Percentiles rank a stretch among this genome's conserved stretches.
phyloP scores from a whole-genome alignment of 768 basidiomycete species.

The Suillus fuscotomentosus region DNA sequence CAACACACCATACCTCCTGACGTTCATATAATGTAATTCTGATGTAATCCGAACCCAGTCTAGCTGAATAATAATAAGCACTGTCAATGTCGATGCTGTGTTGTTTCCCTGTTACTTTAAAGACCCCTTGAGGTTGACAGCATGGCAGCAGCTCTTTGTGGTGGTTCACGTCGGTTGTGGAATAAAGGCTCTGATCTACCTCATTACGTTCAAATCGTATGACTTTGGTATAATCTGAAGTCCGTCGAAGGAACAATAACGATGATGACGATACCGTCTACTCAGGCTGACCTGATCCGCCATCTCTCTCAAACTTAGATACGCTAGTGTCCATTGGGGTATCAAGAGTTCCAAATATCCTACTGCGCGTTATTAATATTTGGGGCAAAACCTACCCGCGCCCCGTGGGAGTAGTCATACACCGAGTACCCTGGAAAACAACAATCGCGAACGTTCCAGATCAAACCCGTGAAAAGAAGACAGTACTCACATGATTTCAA shows the following conservation, averaged over 20 bases:
- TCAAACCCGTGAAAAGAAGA: slow-evolving; percentile 2
- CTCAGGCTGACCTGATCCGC: not conserved
- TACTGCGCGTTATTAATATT: slow-evolving; percentile 44
- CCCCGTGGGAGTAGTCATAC: slow-evolving; percentile 56
- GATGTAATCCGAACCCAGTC: not conserved
- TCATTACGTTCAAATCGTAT: not conserved
- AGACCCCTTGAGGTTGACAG: not conserved
- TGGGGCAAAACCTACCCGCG: slow-evolving; percentile 55
- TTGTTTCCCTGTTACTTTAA: not conserved
- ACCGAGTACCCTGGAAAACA: slow-evolving; percentile 50
- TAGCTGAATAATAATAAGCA: not conserved
- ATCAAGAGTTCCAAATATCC: not conserved
- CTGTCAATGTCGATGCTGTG: not conserved
- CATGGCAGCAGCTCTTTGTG: not conserved
- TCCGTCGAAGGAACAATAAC: not conserved
- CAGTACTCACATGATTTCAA: slow-evolving; percentile 59
- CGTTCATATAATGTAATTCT: not conserved
- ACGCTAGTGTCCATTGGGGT: not conserved
- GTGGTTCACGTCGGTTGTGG: not conserved
- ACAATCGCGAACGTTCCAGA: not conserved
- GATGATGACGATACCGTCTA: not conserved
- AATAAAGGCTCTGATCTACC: not conserved
- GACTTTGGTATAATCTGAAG: not conserved
- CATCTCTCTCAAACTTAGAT: not conserved
- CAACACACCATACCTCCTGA: not conserved